Conservation (phyloP, 2,329 filamentous ascomycete species). For the Colletotrichum viniferum region DNA sequence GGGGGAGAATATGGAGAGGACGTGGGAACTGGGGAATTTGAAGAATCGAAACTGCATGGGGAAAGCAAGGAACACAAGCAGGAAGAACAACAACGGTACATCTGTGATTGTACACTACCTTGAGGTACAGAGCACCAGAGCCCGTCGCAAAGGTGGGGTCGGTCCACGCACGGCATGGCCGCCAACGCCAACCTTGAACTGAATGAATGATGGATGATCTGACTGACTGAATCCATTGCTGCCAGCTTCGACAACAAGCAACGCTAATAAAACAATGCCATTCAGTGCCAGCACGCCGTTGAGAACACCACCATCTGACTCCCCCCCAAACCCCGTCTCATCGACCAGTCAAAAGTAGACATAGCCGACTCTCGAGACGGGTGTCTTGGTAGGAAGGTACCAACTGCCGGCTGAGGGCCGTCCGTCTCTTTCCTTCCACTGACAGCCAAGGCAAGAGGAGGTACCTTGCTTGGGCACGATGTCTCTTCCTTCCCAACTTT, state of each 20-base stretch:
- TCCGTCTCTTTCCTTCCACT: neutral
- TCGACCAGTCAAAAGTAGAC: neutral
- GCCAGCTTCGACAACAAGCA: neutral
- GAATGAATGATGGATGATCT: neutral
- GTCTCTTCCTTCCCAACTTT: neutral
- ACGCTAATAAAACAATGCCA: neutral
- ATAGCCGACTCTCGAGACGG: neutral
- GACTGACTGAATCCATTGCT: neutral
- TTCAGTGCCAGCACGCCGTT: neutral
- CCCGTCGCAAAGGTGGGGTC: neutral
- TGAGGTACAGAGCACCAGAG: too few relatives aligned
- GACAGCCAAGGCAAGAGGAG: neutral
- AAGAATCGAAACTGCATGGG: neutral
- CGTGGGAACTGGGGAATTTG: neutral
- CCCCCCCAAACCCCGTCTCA: neutral
- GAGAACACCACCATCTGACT: neutral
- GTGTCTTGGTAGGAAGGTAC: neutral
- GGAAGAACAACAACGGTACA: neutral
- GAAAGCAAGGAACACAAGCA: neutral
- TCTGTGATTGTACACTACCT: too few relatives aligned
- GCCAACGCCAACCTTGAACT: neutral
- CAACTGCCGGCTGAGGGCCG: neutral
- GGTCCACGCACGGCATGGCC: neutral
- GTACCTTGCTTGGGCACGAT: neutral
- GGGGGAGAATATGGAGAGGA: slow-evolving; percentile 1